Evolutionary conservation across 169 alveolate genomes (phyloP).

Genomic region (Cryptosporidium bovis): DNA sequence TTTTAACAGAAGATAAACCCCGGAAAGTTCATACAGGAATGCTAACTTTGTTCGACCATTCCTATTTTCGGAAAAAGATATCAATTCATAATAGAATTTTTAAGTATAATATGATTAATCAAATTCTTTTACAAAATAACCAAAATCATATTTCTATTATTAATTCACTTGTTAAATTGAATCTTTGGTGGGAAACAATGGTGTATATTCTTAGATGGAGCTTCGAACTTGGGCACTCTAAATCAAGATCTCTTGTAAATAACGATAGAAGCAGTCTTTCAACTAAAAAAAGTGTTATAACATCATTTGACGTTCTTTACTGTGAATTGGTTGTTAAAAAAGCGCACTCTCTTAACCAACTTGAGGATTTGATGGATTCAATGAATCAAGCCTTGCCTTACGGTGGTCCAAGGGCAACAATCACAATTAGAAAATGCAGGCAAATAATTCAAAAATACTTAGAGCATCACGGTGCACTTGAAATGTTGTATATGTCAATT

Average conservation of each 20-base stretch:
- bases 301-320: slow-evolving; percentile 26
- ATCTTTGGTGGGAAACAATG: slow-evolving; percentile 70
- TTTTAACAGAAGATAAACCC: background rate
- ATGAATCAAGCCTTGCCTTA: slow-evolving; percentile 53
- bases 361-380: slow-evolving; percentile 2
- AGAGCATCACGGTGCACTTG: slow-evolving; percentile 45
- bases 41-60: background rate
- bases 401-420: slow-evolving; percentile 61
- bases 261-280: slow-evolving; percentile 1
- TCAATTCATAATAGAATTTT: background rate
- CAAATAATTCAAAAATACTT: slow-evolving; percentile 42
- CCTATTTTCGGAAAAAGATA: background rate
- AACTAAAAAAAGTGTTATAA: background rate
- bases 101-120: slow-evolving; percentile 10
- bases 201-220: slow-evolving; percentile 68
- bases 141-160: slow-evolving; percentile 36
- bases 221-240: slow-evolving; percentile 33
- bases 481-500: slow-evolving; percentile 37
- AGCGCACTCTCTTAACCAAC: slow-evolving; percentile 29
- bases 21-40: background rate
- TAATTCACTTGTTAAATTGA: slow-evolving; percentile 58
- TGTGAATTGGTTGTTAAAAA: slow-evolving; percentile 45
- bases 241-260: slow-evolving; percentile 39
- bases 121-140: background rate
- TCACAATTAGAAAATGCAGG: slow-evolving; percentile 21